Base-by-base conservation (phyloP, 2,329 filamentous ascomycete species). In the Endocalyx cinctus region DNA sequence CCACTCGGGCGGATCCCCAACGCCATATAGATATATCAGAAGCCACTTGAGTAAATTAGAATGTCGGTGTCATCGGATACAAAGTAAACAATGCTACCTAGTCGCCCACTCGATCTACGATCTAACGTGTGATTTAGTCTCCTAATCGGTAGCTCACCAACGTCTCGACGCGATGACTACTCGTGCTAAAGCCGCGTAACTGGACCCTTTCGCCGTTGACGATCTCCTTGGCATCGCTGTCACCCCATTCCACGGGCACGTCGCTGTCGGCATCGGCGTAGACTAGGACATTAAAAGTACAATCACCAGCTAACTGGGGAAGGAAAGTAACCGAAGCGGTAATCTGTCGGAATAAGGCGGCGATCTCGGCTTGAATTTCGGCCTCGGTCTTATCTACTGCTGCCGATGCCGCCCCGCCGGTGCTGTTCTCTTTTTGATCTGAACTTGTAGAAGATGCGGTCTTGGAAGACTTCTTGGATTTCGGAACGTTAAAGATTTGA, bases 141-240 rank as follows among this genome's bases (percentile, higher is more conserved):
- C 58, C 59, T 43, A 82, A 58, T 52, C 87, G 78, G 62, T 98
- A 98, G 67, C 88, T 96, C 35, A 98, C 92, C 45, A 97, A 65
- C 1, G 92, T 98, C 57, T 96, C 92, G 17, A 98, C 90, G 16
- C 86, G 78, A 60, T 98, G 92, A 52, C 82, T 95, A 46, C 83
- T 88, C 12, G 92, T 98, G 62, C 89, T 96, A 67, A 97, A 98
- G 46, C 90, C 94, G 40, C 92, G 77, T 55, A 98, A 67, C 66
- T 96, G 89, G 18, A 98, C 92, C 57, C 92, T 88, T 69, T 98
- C 92, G 26, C 87, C 90, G 51, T 92, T 86, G 57, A 82, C 72
- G 45, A 98, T 96, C 69, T 98, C 92, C 67, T 95, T 96, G 34
- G 90, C 89, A 61, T 97, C 92, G 48, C 87, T 95, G 65, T 98